A percentile compares a stretch with the other conserved stretches of the same genome.
Evolutionary conservation across 192 early-diverging fungal species (phyloP).

Genomic region (Coemansia sp.): DNA sequence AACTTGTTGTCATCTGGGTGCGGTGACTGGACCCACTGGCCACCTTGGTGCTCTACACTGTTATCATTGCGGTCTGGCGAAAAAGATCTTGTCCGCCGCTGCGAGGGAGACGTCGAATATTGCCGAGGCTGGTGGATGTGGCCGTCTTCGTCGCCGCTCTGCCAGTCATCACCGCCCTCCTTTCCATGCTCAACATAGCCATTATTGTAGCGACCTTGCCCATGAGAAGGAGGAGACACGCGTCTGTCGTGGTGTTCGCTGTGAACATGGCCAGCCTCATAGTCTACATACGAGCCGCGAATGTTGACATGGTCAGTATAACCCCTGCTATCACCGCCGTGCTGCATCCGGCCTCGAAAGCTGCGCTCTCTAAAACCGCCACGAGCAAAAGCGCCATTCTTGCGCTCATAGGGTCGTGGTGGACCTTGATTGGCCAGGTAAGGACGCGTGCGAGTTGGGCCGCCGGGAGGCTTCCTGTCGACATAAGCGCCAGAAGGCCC

Average conservation of each 20-base stretch:
- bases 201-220: neutral
- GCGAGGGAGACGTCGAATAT: neutral
- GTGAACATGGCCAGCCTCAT: neutral
- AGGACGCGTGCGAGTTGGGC: neutral
- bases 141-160: neutral
- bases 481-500: neutral
- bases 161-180: neutral
- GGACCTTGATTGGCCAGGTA: neutral
- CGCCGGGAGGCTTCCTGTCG: neutral
- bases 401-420: neutral
- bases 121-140: neutral
- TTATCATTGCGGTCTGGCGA: neutral
- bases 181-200: neutral
- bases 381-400: neutral
- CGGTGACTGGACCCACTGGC: neutral
- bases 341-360: neutral
- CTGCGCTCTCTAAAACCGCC: neutral
- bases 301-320: neutral
- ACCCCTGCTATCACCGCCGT: neutral
- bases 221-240: neutral
- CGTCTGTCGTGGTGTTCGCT: neutral
- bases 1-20: neutral
- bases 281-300: neutral
- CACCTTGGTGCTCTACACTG: neutral
- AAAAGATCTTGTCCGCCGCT: neutral